Base-by-base conservation (phyloP, 139 green algal species). In the Eudorina sp. region DNA sequence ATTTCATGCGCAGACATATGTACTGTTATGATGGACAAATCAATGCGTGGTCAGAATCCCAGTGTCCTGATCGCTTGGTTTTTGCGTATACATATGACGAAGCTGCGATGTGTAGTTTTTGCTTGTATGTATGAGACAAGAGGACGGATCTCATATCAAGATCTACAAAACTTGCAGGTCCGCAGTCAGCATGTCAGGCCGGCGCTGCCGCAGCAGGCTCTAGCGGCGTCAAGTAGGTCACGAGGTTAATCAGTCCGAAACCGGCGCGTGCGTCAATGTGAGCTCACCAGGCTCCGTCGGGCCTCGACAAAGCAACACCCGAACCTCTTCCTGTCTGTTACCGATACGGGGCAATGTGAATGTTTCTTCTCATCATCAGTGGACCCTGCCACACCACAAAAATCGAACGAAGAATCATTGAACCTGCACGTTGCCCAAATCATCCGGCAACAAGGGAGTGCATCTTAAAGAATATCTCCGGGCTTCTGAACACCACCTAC, bases 381-480 rank as follows among this genome's bases (percentile, higher is more conserved):
- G 25, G 43, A 27, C 14, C 45, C 23, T 4, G 73, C 73, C 45
- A 62, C 45, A n/a, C n/a, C n/a, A n/a, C 29, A 81, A 81, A 64
- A 62, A 62, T 62, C 27, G 73, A 64, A 38, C 7, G 3, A 62
- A 64, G 25, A 81, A 81, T 45, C 3, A 62, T 2, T 14, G 31
- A 58, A 58, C 40, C 72, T 40, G 45, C 72, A 60, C 43, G 40
- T 43, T 81, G 73, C 73, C 45, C 73, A 41, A 80, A 43, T 81
- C 9, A 36, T 7, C 25, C 72, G 72, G 72, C 72, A 80, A 80
- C 25, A 36, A 40, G 41, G 21, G 45, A 81, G 73, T 81, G 46
- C 46, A 48, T 46, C 73, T 31, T 45, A 62, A 81, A 81, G 45
- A 81, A 81, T 81, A 72, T 7, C 11, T n/a, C n/a, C n/a, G n/a